phyloP scores from a whole-genome alignment of 148 eudicot species.

The Persicaria tinctoria region DNA sequence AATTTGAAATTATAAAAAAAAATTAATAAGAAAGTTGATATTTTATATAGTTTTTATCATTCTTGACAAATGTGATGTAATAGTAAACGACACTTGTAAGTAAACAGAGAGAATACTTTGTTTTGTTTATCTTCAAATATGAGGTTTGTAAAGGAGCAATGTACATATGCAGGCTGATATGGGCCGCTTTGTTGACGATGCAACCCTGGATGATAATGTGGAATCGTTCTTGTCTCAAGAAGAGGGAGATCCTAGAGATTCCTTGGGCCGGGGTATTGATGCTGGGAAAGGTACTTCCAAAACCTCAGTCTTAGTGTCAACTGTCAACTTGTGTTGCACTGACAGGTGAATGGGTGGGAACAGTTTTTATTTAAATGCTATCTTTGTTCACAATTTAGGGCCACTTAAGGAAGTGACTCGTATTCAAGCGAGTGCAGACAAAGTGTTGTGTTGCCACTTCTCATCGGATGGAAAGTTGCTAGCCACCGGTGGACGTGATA shows the following conservation, averaged over 20 bases:
- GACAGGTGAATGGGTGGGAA: not conserved
- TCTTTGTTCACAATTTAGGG: constrained; percentile 19
- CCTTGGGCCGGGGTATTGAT: constrained; percentile 45
- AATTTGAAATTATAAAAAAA: no score
- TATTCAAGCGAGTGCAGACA: constrained; percentile 38
- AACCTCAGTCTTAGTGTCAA: not conserved
- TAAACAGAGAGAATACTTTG: not conserved
- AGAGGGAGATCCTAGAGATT: constrained; percentile 44
- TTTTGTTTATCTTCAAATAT: not conserved
- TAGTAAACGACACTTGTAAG: no score
- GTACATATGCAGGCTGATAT: constrained; percentile 34
- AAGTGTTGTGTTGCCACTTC: constrained; percentile 71
- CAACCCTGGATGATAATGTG: constrained; percentile 57
- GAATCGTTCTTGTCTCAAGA: constrained; percentile 61
- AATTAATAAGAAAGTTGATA: no score
- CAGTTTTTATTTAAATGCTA: not conserved
- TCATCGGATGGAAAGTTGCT: constrained; percentile 80
- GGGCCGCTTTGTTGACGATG: constrained; percentile 46
- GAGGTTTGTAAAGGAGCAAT: constrained; percentile 13
- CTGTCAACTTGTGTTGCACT: not conserved
- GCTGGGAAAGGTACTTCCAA: constrained; percentile 36
- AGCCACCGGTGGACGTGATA: constrained; percentile 86
- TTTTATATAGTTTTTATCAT: no score
- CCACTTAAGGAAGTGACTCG: constrained; percentile 35
- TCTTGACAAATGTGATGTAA: no score